Percentiles rank a stretch among this genome's conserved stretches.
These are phyloP conservation scores for Leccinum barrowsii DNA, from an alignment of 768 basidiomycete species.

Conservation along the genomic window DNA sequence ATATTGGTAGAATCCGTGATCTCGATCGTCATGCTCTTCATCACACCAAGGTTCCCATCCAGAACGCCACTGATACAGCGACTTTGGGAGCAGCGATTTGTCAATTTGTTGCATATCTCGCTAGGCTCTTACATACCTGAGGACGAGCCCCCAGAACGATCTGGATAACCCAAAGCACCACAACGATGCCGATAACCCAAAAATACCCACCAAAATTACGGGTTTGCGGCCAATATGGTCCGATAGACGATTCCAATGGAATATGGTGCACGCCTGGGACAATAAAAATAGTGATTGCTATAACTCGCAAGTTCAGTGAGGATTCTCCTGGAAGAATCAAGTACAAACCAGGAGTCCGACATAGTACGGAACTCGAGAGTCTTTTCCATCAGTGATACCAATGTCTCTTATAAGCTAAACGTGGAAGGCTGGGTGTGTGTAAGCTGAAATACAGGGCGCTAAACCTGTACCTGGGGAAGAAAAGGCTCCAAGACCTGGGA, in stretches of 20 bases:
- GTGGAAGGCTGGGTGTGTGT: not conserved
- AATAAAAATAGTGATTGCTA: constrained; percentile 50
- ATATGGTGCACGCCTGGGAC: constrained; percentile 44
- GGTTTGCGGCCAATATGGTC: constrained; percentile 48
- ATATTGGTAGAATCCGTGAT: constrained; percentile 35
- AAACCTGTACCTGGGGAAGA: constrained; percentile 49
- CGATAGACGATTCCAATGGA: constrained; percentile 50
- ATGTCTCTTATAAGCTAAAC: constrained; percentile 28
- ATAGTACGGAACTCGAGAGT: constrained; percentile 44
- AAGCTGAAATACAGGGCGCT: not conserved
- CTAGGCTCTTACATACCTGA: constrained; percentile 30
- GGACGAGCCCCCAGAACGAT: constrained; percentile 41
- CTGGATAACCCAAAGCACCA: constrained; percentile 46
- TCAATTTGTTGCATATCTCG: not conserved
- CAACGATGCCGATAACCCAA: constrained; percentile 45
- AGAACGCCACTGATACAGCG: constrained; percentile 45
- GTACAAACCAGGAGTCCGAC: constrained; percentile 44
- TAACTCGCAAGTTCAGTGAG: not conserved
- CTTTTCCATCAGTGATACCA: constrained; percentile 41
- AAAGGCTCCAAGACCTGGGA: constrained; percentile 74
- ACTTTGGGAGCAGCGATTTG: constrained; percentile 17
- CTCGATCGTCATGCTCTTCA: constrained; percentile 46
- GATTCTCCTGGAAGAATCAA: not conserved
- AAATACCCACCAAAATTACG: constrained; percentile 42
- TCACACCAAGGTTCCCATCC: constrained; percentile 54